Evolutionary conservation across 2,329 filamentous ascomycete genomes (phyloP), one percentile per base, ranked within the genome.

Genomic region (Colletotrichum filicis): DNA sequence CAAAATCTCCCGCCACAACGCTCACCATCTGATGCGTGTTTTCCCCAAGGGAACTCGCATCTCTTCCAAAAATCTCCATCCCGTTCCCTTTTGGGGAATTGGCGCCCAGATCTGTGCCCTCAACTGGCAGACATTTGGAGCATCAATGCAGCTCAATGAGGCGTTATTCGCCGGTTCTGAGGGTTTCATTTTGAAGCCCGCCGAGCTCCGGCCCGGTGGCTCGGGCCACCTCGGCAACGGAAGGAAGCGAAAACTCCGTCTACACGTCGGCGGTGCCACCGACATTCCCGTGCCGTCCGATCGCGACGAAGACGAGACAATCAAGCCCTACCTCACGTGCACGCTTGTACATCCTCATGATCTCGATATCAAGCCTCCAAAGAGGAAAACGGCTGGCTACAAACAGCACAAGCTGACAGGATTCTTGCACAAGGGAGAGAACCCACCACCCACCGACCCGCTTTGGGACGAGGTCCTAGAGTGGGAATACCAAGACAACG

Each of bases 21-120:
- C 91, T 0, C 83, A 86, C 24, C 90, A 92, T 73, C 84, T 93
- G n/a, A 93, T 93, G 91, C 88, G 92, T 4, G 91, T 93, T 1
- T 93, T 85, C 75, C 92, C 92, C 49, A 93, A 93, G 77, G 92
- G 92, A 61, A 92, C 91, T 0, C 89, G 92, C 56, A 93, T 93
- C 78, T 89, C 89, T 0, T 93, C 91, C 2, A 87, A 85, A 46
- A 93, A 93, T 77, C 86, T 93, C 2, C 86, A 86, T 66, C 91
- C 90, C 0, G 86, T 91, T 0, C 86, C 87, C 0, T 93, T 92
- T 78, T 93, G 92, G 92, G 90, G 86, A 7, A 79, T 92, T 4
- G 92, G 92, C 1, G 91, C 91, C 2, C 92, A 93, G 76, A 91
- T 93, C 59, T 92, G 90, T 78, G 92, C 92, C 3, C 84, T 93